Evolutionary conservation across 176 grass and related monocot species (phyloP).

Genomic region (Tuctoria greenei): DNA sequence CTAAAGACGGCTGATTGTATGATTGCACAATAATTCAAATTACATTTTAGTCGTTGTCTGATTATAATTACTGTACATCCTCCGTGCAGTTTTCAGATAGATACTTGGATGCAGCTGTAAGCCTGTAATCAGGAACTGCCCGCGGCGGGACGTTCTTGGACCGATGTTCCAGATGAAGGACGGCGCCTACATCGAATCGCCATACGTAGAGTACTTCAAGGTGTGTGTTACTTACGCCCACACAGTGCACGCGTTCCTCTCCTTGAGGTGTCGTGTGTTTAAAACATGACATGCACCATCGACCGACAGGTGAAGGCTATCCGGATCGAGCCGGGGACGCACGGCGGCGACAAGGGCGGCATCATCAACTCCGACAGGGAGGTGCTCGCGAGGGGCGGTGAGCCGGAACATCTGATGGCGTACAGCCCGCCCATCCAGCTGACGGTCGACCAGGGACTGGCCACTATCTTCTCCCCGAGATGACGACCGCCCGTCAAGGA

Average conservation of each 20-base stretch:
- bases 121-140: slow-evolving; percentile 87
- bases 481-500: slow-evolving; percentile 12
- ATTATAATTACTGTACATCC: not conserved
- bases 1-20: too few species aligned
- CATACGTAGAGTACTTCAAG: slow-evolving; percentile 84
- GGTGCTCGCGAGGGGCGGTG: slow-evolving; percentile 61
- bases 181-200: slow-evolving; percentile 65
- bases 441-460: slow-evolving; percentile 75
- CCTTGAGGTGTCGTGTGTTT: too few species aligned
- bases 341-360: slow-evolving; percentile 57
- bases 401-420: slow-evolving; percentile 65
- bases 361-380: slow-evolving; percentile 90
- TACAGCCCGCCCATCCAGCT: slow-evolving; percentile 77
- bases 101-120: slow-evolving; percentile 84
- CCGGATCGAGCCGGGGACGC: slow-evolving; percentile 67
- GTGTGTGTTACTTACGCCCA: slow-evolving; percentile 16
- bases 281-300: not conserved
- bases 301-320: slow-evolving; percentile 80
- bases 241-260: not conserved
- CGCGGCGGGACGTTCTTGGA: slow-evolving; percentile 49
- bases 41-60: not conserved
- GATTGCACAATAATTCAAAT: too few species aligned
- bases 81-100: slow-evolving; percentile 85
- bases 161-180: slow-evolving; percentile 74
- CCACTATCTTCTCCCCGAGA: slow-evolving; percentile 80